Base-by-base conservation (phyloP, 805 yeast genomes). In the Maudiozyma serrabonitensis region DNA sequence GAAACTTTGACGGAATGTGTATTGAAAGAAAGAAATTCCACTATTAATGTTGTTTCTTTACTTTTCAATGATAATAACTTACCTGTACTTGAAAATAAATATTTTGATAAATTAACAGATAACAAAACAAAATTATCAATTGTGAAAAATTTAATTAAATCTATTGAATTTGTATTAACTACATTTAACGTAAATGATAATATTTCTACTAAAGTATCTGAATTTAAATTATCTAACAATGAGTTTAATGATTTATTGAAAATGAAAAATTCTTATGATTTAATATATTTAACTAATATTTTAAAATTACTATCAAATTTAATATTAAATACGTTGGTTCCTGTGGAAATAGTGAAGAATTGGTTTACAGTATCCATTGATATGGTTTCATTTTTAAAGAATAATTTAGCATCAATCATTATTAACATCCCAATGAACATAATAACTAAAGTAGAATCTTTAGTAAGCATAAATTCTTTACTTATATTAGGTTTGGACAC, bases 401-500 rank as follows among this genome's bases (percentile, higher is more conserved):
- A 46, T 35, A 46, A 47, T 16, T 38, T 51, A 11, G 46, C 53
- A 8, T 13, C 43, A 12, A 35, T 43, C n/a, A 39, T 52, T 25
- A 35, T 41, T 9, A 45, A 49, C 6, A 26, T 48, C 6, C 52
- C 52, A 34, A 37, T 16, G 26, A 40, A 43, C 0, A 46, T 48
- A 13, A 25, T 48, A 4, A 40, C 47, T 12, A 37, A 49, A 31
- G 16, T 50, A 15, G 37, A 46, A 9, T 50, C 56, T 6, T 56
- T 62, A 25, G 43, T 59, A 11, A 58, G 48, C 21, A 46, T 57
- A 4, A 67, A 75, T 1, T 72, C 82, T 3, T 56, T 84, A 9
- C 58, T 79, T 26, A 63, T 82, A 38, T 59, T 85, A 23, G 87
- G 86, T 47, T 66, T 83, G 50, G 77, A 80, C 41, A 72, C 74